Base-by-base conservation (phyloP, 331 rosid genomes). In the Quercus tomentella region DNA sequence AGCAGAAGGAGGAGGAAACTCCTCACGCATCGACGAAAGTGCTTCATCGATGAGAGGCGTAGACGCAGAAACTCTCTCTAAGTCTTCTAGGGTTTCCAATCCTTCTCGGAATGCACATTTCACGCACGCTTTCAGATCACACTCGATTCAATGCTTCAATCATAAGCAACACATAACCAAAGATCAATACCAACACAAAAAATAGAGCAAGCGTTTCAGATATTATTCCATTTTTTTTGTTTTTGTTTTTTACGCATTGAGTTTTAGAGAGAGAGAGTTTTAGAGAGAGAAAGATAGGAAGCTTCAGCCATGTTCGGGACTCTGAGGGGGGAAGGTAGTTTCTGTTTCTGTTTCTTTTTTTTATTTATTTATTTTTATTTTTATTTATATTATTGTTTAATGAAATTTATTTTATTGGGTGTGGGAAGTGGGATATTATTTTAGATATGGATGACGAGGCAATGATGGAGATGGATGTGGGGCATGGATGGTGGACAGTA, bases 1-100 rank as follows among this genome's bases (percentile, higher is more conserved):
- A 96, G 95, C 66, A 96, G 80, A 82, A 86, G 79, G 92, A 96
- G 99, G 97, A 96, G 84, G 70, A 96, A 81, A 82, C 78, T 88
- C 97, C 99, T 96, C 97, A 87, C 93, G 82, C 91, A 86, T 80
- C 95, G 91, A 76, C 79, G 91, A 82, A 86, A 65, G n/a, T 83
- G 86, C 86, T 82, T 96, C 99, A 96, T 96, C 87, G 88, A 82
- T 61, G 89, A 43, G 73, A 56, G 72, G 76, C 76, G 72, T 5
- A 26, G n/a, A 65, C 72, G 31, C 8, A 2, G 69, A 73, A 76
- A 82, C 43, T 56, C 54, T 76, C 41, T 35, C 62, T 77, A 75
- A 56, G 76, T n/a, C 84, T 30, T n/a, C 84, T 30, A 35, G 75
- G 77, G 81, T 72, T 66, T 68, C 76, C 74, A 69, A 43, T 30